Percentiles rank a stretch among this genome's conserved stretches.
Evolutionary conservation across 2,329 filamentous ascomycete genomes (phyloP).

Genomic region (Cadophora luteo-olivacea): DNA sequence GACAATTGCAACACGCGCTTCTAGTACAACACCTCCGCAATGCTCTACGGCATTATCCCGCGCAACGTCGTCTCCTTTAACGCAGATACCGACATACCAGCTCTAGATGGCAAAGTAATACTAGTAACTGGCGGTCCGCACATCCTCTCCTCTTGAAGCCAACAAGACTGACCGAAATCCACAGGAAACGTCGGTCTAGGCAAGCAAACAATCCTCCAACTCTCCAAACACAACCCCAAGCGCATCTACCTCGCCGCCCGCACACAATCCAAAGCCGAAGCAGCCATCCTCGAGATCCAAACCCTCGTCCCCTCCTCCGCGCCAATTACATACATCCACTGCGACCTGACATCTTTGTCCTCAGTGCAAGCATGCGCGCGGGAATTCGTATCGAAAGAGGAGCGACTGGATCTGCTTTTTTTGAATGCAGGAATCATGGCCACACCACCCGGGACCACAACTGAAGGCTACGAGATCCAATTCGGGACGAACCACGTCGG

Average conservation of each 20-base stretch:
- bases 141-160: not conserved
- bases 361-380: slow-evolving; percentile 51
- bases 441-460: slow-evolving; percentile 46
- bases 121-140: slow-evolving; percentile 53
- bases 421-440: slow-evolving; percentile 56
- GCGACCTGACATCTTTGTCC: slow-evolving; percentile 53
- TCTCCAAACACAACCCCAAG: slow-evolving; percentile 50
- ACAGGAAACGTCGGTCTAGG: slow-evolving; percentile 52
- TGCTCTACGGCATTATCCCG: slow-evolving; percentile 32
- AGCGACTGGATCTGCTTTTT: slow-evolving; percentile 53
- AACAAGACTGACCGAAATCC: not conserved
- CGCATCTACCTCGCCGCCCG: slow-evolving; percentile 49
- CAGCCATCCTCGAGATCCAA: slow-evolving; percentile 49
- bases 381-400: slow-evolving; percentile 45
- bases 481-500: slow-evolving; percentile 58
- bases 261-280: slow-evolving; percentile 46
- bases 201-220: slow-evolving; percentile 48
- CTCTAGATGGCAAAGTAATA: slow-evolving; percentile 50
- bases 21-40: not conserved
- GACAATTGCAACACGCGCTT: not conserved
- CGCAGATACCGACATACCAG: slow-evolving; percentile 46
- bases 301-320: slow-evolving; percentile 34
- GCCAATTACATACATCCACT: slow-evolving; percentile 47
- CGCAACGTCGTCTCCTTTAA: slow-evolving; percentile 27
- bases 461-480: slow-evolving; percentile 56